Percentiles rank a stretch among this genome's conserved stretches.
phyloP scores from a whole-genome alignment of 768 basidiomycete species.

The Russula vinacea region DNA sequence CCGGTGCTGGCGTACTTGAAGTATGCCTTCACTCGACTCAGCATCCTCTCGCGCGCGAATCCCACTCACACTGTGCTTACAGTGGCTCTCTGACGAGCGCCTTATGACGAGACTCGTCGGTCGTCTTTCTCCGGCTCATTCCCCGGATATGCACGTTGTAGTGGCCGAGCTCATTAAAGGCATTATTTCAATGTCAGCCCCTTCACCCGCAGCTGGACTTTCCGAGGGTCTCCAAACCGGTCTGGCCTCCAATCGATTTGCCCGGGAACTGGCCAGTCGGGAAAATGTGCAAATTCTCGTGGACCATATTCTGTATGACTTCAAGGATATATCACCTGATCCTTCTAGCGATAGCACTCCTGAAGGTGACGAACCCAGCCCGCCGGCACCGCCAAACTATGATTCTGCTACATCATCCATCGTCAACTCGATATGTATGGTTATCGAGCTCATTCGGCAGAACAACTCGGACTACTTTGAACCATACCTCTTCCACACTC shows the following conservation, averaged over 20 bases:
- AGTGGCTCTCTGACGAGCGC: slow-evolving; percentile 87
- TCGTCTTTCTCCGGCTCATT: slow-evolving; percentile 74
- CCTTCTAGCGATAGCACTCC: slow-evolving; percentile 4
- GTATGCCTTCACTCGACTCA: slow-evolving; percentile 50
- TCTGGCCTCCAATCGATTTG: slow-evolving; percentile 79
- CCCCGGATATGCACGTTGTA: slow-evolving; percentile 75
- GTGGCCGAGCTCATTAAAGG: slow-evolving; percentile 90
- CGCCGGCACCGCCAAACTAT: slow-evolving; percentile 42
- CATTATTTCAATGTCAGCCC: slow-evolving; percentile 91
- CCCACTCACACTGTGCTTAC: slow-evolving; percentile 37
- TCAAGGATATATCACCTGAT: slow-evolving; percentile 35
- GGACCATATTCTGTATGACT: slow-evolving; percentile 73
- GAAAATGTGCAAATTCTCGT: slow-evolving; percentile 69
- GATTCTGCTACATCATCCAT: slow-evolving; percentile 73
- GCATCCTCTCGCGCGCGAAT: slow-evolving; percentile 36
- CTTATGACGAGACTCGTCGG: slow-evolving; percentile 79
- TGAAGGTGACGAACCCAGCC: slow-evolving; percentile 31
- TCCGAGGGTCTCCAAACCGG: slow-evolving; percentile 66
- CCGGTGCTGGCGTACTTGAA: slow-evolving; percentile 80
- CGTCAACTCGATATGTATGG: slow-evolving; percentile 78
- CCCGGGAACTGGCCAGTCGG: slow-evolving; percentile 77
- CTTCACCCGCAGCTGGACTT: slow-evolving; percentile 74
- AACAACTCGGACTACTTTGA: slow-evolving; percentile 99
- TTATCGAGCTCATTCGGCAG: slow-evolving; percentile 92
- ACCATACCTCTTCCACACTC: slow-evolving; percentile 91